Base-by-base conservation (phyloP, 2,329 filamentous ascomycete genomes). In the Xylariaceae sp. region DNA sequence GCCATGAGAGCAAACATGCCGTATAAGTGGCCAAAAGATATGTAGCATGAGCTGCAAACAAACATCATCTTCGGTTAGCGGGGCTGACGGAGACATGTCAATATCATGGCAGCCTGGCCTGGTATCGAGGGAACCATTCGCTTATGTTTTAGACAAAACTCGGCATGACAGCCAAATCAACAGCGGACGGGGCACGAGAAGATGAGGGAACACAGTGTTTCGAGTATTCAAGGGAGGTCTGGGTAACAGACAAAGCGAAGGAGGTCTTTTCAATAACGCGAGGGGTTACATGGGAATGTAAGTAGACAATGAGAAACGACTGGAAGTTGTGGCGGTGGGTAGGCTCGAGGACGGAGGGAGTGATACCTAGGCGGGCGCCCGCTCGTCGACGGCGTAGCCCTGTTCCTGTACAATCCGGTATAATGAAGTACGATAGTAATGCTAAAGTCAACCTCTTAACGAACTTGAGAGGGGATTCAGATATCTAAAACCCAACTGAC, bases 371-470 rank as follows among this genome's bases (percentile, higher is more conserved):
- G n/a, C n/a, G 36, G 41, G 41, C 38, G 36, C 43, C 39, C 29
- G 44, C 36, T 47, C 34, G 29, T 31, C n/a, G 30, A 39, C 31
- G 38, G 46, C 38, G 36, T 35, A 36, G 40, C 19, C 31, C 38
- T 49, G 35, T 36, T 42, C 31, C 30, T 24, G 26, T 41, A 36
- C 36, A 17, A 21, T 38, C 41, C 21, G 27, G 34, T 40, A 41
- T 40, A 34, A 28, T 35, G 34, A 38, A 36, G n/a, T n/a, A 42
- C 44, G 41, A 46, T 33, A 43, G 46, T 41, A 40, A 48, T 48
- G 43, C 43, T 40, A 35, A 31, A 27, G 5, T 32, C 35, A 17
- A 31, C 29, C n/a, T 31, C 14, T 36, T 9, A 30, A 23, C 18
- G 26, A 40, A 37, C 14, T 37, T n/a, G 24, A 34, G 15, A 12